Percentiles rank a stretch among this genome's conserved stretches.
phyloP scores from a whole-genome alignment of 768 basidiomycete species.

The Psilocybe tampanensis region DNA sequence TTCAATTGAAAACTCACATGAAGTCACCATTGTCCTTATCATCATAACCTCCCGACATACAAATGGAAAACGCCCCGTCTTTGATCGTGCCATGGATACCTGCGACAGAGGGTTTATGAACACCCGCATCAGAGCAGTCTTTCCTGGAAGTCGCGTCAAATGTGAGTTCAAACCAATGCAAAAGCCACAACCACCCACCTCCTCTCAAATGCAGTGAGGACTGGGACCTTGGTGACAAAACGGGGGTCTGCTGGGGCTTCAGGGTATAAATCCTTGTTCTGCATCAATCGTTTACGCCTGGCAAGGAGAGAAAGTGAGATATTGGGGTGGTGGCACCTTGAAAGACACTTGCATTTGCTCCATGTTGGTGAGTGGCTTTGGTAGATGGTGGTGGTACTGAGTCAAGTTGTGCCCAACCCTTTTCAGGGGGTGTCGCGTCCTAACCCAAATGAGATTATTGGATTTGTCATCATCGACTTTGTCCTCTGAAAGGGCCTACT shows the following conservation, averaged over 20 bases:
- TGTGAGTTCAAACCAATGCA: neutral
- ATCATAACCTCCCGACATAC: slow-evolving; percentile 7
- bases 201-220: slow-evolving; percentile 1
- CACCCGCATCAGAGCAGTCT: neutral
- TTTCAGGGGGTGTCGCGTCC: too few species aligned
- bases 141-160: neutral
- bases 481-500: too few species aligned
- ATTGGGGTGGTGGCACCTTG: neutral
- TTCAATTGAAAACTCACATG: neutral
- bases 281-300: slow-evolving; percentile 27
- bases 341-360: slow-evolving; percentile 27
- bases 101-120: neutral
- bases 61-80: slow-evolving; percentile 9
- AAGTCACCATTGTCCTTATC: slow-evolving; percentile 4
- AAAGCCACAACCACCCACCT: neutral
- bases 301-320: neutral
- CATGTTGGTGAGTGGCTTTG: slow-evolving; percentile 2
- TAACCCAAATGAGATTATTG: too few species aligned
- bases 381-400: neutral
- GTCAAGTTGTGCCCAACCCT: neutral
- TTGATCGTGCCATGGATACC: neutral
- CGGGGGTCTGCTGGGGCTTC: slow-evolving; percentile 22
- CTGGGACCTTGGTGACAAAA: slow-evolving; percentile 16
- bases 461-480: too few species aligned
- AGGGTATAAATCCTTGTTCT: slow-evolving; percentile 18